Evolutionary conservation across 73 alveolate species (phyloP).

Genomic region (Loxodes magnus): DNA sequence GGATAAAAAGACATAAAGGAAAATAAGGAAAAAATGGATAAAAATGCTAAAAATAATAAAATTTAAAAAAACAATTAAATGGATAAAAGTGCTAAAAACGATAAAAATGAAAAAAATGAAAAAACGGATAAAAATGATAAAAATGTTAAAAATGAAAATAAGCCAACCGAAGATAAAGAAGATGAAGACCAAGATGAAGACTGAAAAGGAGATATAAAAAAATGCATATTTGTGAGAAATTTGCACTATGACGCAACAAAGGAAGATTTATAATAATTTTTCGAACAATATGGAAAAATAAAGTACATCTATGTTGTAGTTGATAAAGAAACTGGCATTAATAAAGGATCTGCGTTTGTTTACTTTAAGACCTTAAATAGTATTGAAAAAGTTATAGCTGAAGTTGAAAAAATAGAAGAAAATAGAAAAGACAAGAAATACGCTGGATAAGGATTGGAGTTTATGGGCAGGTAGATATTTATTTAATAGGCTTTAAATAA

Average conservation of each 20-base stretch:
- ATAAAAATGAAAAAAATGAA: no score
- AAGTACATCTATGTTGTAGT: not conserved
- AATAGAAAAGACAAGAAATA: not conserved
- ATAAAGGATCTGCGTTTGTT: slow-evolving; percentile 7
- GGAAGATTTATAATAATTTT: not conserved
- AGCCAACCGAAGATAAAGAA: no score
- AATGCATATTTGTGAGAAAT: not conserved
- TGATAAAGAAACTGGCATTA: slow-evolving; percentile 8
- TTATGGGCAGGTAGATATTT: not conserved
- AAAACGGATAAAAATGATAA: no score
- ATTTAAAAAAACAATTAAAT: no score
- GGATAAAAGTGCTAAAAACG: no score
- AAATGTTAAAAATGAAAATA: no score
- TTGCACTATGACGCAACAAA: slow-evolving; percentile 1
- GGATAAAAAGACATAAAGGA: no score
- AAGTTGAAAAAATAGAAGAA: not conserved
- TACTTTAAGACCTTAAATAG: not conserved
- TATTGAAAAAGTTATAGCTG: not conserved
- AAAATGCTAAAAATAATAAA: no score
- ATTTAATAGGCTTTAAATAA: not conserved
- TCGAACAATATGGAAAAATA: slow-evolving; percentile 2
- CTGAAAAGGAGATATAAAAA: not conserved
- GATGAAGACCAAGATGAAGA: slow-evolving; percentile 3
- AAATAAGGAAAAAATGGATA: no score
- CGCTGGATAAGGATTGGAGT: not conserved